Percentiles rank a stretch among this genome's conserved stretches.
phyloP scores from a whole-genome alignment of 768 basidiomycete genomes.

The Russula compacta region DNA sequence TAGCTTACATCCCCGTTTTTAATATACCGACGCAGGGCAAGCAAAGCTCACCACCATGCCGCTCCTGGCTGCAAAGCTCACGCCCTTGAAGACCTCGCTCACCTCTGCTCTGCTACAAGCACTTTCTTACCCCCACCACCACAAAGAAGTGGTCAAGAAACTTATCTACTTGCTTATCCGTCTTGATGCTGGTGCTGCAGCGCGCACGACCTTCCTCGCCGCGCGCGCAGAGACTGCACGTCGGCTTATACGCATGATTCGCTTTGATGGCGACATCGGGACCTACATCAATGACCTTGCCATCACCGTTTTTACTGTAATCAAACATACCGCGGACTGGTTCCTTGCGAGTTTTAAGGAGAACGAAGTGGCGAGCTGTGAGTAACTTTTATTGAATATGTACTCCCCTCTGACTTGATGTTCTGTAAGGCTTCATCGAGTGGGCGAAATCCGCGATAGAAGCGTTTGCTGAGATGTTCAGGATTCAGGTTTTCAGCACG shows the following conservation, averaged over 20 bases:
- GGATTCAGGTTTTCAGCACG: constrained; percentile 83
- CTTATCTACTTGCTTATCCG: constrained; percentile 67
- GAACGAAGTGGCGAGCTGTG: constrained; percentile 88
- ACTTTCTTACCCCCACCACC: constrained; percentile 65
- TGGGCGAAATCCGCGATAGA: constrained; percentile 89
- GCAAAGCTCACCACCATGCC: constrained; percentile 50
- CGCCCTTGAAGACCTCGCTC: constrained; percentile 56
- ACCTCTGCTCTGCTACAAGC: constrained; percentile 62
- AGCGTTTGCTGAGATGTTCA: constrained; percentile 73
- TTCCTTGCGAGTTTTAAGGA: constrained; percentile 93
- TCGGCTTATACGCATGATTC: constrained; percentile 74
- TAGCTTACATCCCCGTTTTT: not conserved
- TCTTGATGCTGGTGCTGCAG: constrained; percentile 67
- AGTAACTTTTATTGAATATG: constrained; percentile 25
- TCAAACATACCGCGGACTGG: constrained; percentile 98
- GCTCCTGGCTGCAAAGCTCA: constrained; percentile 47
- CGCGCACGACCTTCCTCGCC: constrained; percentile 72
- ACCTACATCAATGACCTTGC: constrained; percentile 83
- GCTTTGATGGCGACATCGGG: constrained; percentile 80
- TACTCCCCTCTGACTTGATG: not conserved
- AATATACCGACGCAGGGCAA: constrained; percentile 37
- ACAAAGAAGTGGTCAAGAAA: constrained; percentile 63
- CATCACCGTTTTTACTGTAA: constrained; percentile 84
- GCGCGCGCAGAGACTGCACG: constrained; percentile 70
- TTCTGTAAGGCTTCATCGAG: constrained; percentile 70